Evolutionary conservation across 306 rosid genomes (phyloP).

Genomic region (Albizia julibrissin): DNA sequence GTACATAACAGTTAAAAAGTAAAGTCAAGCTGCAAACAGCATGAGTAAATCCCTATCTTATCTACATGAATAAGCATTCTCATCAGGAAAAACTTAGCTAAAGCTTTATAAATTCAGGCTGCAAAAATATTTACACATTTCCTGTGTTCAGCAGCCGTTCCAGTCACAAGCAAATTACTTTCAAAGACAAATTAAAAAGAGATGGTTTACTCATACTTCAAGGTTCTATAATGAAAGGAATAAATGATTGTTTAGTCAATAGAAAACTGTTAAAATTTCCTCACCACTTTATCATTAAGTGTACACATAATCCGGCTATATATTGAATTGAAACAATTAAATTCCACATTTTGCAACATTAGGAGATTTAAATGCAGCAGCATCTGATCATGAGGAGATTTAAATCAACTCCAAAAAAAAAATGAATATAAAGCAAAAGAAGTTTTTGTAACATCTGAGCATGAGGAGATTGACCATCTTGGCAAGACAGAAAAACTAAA

Average conservation of each 20-base stretch:
- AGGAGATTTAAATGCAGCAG: neutral
- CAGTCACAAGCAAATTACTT: neutral
- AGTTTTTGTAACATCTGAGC: neutral
- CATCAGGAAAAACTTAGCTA: no score
- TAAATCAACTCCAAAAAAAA: neutral
- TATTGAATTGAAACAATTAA: neutral
- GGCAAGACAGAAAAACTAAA: neutral
- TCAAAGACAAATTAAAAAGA: neutral
- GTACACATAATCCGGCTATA: neutral
- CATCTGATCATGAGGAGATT: neutral
- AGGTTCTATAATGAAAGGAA: no score
- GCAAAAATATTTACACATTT: no score
- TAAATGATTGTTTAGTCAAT: no score
- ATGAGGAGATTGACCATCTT: neutral
- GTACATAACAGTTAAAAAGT: neutral
- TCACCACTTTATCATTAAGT: neutral
- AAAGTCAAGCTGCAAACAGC: slow-evolving; percentile 17
- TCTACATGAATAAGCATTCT: no score
- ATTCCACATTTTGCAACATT: neutral
- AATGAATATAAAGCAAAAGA: neutral
- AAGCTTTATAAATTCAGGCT: no score
- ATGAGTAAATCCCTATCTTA: neutral
- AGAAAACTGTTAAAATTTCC: no score
- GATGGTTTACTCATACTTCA: neutral
- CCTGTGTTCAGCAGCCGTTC: neutral